Percentiles rank a stretch among this genome's conserved stretches.
Evolutionary conservation across 805 yeast species (phyloP).

Genomic region (Tetrapisispora namnaoensis): DNA sequence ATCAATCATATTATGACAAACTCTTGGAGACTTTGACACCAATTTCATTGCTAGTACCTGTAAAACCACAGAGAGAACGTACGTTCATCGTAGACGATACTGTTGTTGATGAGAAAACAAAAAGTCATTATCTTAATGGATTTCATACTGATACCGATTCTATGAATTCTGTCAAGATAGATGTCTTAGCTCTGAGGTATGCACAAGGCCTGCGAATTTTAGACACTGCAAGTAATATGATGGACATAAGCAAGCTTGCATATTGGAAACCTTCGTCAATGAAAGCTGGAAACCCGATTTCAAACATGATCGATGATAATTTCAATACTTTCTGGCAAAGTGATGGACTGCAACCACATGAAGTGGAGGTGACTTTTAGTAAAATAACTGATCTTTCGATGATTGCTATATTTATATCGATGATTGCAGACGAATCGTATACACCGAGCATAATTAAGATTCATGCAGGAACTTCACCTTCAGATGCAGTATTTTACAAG

Average conservation of each 20-base stretch:
- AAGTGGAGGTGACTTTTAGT: constrained; percentile 66
- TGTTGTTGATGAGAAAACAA: constrained; percentile 6
- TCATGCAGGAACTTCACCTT: constrained; percentile 25
- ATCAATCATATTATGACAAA: neutral
- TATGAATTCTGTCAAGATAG: constrained; percentile 13
- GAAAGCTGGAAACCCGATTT: constrained; percentile 64
- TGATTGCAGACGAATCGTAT: constrained; percentile 74
- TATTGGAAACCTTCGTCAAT: constrained; percentile 74
- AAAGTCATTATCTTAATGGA: constrained; percentile 10
- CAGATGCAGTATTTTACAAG: constrained; percentile 23
- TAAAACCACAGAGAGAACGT: neutral
- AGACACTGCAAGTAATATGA: constrained; percentile 35
- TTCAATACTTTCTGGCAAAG: constrained; percentile 85
- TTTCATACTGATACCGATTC: constrained; percentile 8
- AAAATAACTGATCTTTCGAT: constrained; percentile 62
- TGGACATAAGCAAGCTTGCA: constrained; percentile 73
- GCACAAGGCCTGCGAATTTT: constrained; percentile 16
- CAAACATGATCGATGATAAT: constrained; percentile 62
- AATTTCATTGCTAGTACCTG: neutral
- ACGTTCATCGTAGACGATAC: constrained; percentile 8
- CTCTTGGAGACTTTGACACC: neutral
- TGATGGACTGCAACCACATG: constrained; percentile 87
- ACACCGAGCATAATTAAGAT: constrained; percentile 49
- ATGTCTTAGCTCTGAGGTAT: constrained; percentile 11
- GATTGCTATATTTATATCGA: constrained; percentile 63